These are phyloP conservation scores for Cicer arietinum DNA, from an alignment of 306 rosid species.

Conservation along the genomic window DNA sequence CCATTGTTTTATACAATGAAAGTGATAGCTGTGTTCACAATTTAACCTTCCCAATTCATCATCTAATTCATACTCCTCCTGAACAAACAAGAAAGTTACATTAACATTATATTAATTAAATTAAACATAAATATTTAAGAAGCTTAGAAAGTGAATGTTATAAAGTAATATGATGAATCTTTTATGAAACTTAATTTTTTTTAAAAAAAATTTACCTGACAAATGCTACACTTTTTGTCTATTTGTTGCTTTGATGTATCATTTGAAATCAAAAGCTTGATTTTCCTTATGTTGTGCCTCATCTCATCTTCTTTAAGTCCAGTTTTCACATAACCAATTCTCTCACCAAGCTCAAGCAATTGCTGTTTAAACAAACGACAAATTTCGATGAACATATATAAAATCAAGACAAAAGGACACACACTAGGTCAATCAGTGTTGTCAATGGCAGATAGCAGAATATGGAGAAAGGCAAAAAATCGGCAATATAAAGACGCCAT, in stretches of 20 bases:
- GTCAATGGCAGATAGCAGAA: not conserved
- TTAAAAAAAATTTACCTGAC: conserved; percentile 72
- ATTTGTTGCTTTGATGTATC: conserved; percentile 60
- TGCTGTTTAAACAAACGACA: conserved; percentile 56
- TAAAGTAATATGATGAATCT: not conserved
- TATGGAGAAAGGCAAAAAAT: not conserved
- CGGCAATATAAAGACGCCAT: not conserved
- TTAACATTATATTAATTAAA: not conserved
- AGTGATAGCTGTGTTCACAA: conserved; percentile 84
- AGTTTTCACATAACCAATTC: conserved; percentile 87
- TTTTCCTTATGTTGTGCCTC: conserved; percentile 60
- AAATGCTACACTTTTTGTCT: conserved; percentile 83
- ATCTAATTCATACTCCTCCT: conserved; percentile 93
- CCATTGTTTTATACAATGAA: conserved; percentile 88
- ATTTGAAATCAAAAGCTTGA: conserved; percentile 50
- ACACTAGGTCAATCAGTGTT: not conserved
- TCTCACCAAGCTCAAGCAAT: conserved; percentile 88
- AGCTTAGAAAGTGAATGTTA: not conserved
- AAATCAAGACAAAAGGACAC: not conserved
- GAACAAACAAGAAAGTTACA: conserved; percentile 28
- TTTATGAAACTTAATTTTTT: not conserved
- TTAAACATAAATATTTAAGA: no score
- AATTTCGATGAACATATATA: conserved; percentile 19
- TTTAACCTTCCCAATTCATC: conserved; percentile 86
- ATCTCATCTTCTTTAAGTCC: conserved; percentile 90